Conservation (phyloP, 768 basidiomycete genomes). For the Astraeus odoratus region DNA sequence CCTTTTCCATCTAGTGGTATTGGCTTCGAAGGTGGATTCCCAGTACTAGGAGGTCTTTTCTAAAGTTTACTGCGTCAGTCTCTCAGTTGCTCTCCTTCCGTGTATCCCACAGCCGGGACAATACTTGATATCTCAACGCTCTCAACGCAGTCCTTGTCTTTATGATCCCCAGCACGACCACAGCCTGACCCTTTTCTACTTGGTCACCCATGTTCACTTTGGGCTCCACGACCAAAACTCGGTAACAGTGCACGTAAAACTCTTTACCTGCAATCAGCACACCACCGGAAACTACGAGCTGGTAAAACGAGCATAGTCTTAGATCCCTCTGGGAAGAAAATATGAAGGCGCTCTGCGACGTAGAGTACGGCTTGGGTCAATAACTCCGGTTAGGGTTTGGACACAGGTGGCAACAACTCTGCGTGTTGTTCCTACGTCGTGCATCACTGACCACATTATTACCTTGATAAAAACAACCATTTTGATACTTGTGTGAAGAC, state of each 20-base stretch:
- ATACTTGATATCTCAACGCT: constrained; percentile 59
- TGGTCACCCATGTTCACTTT: constrained; percentile 68
- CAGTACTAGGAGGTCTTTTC: too few species aligned
- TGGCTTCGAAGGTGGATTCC: too few species aligned
- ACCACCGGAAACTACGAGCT: constrained; percentile 55
- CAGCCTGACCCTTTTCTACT: constrained; percentile 74
- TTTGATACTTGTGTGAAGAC: constrained; percentile 77
- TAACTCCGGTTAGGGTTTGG: constrained; percentile 51
- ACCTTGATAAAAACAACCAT: constrained; percentile 86
- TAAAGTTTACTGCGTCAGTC: too few species aligned
- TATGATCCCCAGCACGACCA: constrained; percentile 91
- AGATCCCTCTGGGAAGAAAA: constrained; percentile 52
- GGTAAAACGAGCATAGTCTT: constrained; percentile 65
- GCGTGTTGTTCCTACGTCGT: constrained; percentile 66
- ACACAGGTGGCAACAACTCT: constrained; percentile 67
- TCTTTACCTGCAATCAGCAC: constrained; percentile 46
- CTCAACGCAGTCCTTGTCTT: constrained; percentile 92
- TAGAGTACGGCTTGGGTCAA: constrained; percentile 79
- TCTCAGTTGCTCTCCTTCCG: constrained; percentile 86
- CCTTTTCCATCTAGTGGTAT: too few species aligned
- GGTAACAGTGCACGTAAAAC: constrained; percentile 84
- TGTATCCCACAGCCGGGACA: constrained; percentile 66
- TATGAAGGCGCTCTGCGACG: constrained; percentile 66
- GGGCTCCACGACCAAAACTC: constrained; percentile 87
- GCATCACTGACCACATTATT: constrained; percentile 13